These are phyloP conservation scores for Cytospora schulzeri DNA, from an alignment of 2,329 filamentous ascomycete genomes.

Conservation along the genomic window DNA sequence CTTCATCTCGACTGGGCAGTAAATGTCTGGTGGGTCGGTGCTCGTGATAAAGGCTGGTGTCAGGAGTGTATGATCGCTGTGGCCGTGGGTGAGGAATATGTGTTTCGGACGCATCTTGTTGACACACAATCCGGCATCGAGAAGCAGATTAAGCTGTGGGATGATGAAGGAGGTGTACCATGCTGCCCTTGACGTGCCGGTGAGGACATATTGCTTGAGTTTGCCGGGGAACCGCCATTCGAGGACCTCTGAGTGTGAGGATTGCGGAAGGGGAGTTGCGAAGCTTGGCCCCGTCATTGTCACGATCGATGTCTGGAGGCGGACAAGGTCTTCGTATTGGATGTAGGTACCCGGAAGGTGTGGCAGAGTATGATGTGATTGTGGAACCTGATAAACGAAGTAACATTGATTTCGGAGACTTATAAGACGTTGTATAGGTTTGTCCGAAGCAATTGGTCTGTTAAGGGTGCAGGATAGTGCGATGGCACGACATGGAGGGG, in stretches of 20 bases:
- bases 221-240: constrained; percentile 50
- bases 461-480: background rate
- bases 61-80: constrained; percentile 49
- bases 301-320: background rate
- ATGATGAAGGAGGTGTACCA: constrained; percentile 56
- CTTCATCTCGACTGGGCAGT: constrained; percentile 46
- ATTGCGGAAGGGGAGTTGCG: constrained; percentile 47
- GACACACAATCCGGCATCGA: constrained; percentile 51
- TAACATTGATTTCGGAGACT: background rate
- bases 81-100: constrained; percentile 53
- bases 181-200: constrained; percentile 50
- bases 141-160: constrained; percentile 51
- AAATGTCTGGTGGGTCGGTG: constrained; percentile 49
- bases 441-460: background rate
- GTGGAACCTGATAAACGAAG: background rate
- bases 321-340: background rate
- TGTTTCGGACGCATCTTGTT: constrained; percentile 51
- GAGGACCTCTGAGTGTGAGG: constrained; percentile 46
- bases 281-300: constrained; percentile 35
- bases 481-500: background rate
- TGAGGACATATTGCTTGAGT: constrained; percentile 45
- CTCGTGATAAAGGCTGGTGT: constrained; percentile 47
- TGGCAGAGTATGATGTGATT: background rate
- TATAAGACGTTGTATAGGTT: background rate
- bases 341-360: background rate